These are phyloP conservation scores for Rhodotorula sp. DNA, from an alignment of 1,284 basidiomycete genomes.

Conservation along the genomic window DNA sequence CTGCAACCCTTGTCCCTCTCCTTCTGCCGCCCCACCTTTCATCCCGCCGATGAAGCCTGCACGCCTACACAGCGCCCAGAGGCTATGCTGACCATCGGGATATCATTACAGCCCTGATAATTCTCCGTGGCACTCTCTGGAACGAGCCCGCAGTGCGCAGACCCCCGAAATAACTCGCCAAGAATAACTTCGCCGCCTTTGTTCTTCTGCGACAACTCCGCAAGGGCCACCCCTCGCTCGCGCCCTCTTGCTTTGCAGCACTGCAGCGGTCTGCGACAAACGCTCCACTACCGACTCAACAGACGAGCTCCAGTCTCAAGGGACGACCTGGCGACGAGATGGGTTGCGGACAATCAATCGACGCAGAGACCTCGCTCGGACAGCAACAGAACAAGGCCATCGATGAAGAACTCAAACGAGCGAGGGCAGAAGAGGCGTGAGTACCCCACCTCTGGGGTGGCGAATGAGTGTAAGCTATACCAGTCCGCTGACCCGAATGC, in stretches of 20 bases:
- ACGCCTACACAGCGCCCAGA: too few relatives aligned
- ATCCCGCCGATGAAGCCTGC: not conserved
- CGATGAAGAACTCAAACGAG: conserved; percentile 9
- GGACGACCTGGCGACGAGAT: not conserved
- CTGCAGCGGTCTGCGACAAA: too few relatives aligned
- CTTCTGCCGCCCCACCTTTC: not conserved
- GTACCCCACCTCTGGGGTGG: not conserved
- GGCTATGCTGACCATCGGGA: too few relatives aligned
- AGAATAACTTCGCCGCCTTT: conserved; percentile 1
- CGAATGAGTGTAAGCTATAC: not conserved
- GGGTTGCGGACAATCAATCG: conserved; percentile 21
- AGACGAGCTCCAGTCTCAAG: too few relatives aligned
- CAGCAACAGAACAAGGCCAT: conserved; percentile 7
- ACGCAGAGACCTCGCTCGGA: not conserved
- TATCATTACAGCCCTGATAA: too few relatives aligned
- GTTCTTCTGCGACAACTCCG: not conserved
- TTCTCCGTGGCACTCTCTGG: not conserved
- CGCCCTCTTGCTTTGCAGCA: too few relatives aligned
- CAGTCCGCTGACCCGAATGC: not conserved
- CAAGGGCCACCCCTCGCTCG: too few relatives aligned
- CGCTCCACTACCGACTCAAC: too few relatives aligned
- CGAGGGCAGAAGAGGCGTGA: conserved; percentile 9
- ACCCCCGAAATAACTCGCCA: not conserved
- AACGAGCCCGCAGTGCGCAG: not conserved
- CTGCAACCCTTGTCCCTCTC: not conserved